Conservation (phyloP, 495 filamentous ascomycete species). For the Hyaloscypha variabilis region DNA sequence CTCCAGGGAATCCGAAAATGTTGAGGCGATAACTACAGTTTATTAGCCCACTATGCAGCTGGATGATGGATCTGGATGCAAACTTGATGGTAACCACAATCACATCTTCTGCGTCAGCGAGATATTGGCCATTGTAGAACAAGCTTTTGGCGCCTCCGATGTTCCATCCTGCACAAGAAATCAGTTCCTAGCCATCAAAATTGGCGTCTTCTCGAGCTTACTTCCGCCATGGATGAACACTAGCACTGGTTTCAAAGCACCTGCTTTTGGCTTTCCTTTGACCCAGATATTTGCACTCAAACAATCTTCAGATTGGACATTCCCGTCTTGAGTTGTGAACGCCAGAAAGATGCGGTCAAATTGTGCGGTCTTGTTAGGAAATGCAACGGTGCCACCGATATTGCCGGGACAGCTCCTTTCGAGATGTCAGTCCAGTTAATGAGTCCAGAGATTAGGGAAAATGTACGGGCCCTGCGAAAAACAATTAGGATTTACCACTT, state of each 20-base stretch:
- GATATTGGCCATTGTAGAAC: constrained; percentile 5
- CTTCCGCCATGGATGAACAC: constrained; percentile 42
- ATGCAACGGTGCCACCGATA: not conserved
- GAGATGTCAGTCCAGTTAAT: not conserved
- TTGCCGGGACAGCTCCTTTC: constrained; percentile 3
- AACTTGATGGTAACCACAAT: constrained; percentile 5
- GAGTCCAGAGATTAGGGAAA: not conserved
- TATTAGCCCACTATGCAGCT: not conserved
- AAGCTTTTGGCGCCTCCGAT: not conserved
- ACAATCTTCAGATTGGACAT: constrained; percentile 50
- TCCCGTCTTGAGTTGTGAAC: constrained; percentile 15
- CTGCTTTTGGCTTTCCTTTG: not conserved
- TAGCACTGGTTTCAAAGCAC: constrained; percentile 28
- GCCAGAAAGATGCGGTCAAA: constrained; percentile 9
- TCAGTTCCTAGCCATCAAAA: not conserved
- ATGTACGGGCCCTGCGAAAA: not conserved
- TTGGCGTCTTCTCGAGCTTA: not conserved
- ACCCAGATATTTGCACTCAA: constrained; percentile 54
- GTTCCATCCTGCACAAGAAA: not conserved
- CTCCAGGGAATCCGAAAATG: not conserved
- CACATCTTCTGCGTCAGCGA: constrained; percentile 2
- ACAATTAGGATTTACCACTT: not conserved
- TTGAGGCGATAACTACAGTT: not conserved
- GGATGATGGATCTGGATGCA: not conserved
- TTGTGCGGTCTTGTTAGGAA: constrained; percentile 10